A percentile compares a stretch with the other conserved stretches of the same genome.
Conservation (phyloP, 257 asterid species). For the Lycium barbarum region DNA sequence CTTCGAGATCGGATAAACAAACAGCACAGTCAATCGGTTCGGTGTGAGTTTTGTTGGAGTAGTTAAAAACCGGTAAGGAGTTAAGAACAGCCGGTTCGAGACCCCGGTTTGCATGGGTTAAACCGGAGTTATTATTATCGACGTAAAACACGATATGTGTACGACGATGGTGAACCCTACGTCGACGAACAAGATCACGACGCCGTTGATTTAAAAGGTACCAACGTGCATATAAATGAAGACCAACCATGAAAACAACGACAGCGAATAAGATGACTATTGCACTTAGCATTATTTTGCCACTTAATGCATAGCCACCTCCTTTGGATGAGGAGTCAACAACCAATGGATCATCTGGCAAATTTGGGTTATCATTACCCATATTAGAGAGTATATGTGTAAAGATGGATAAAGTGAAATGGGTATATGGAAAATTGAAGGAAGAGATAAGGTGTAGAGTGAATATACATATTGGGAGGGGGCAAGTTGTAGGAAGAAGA, state of each 20-base stretch:
- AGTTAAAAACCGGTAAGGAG: conserved; percentile 60
- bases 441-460: neutral
- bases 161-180: conserved; percentile 48
- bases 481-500: neutral
- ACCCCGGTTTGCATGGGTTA: conserved; percentile 49
- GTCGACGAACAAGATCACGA: conserved; percentile 60
- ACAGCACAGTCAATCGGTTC: conserved; percentile 70
- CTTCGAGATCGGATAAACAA: conserved; percentile 77
- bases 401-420: neutral
- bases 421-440: neutral
- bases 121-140: conserved; percentile 40
- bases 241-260: conserved; percentile 62
- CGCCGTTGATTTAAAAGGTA: conserved; percentile 61
- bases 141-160: conserved; percentile 59
- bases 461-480: neutral
- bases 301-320: conserved; percentile 58
- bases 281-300: conserved; percentile 74
- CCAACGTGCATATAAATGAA: conserved; percentile 70
- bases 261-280: conserved; percentile 61
- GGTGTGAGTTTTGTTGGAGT: conserved; percentile 45
- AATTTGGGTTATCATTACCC: neutral
- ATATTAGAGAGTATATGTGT: neutral
- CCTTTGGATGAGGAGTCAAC: conserved; percentile 31
- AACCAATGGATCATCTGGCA: neutral
- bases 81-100: conserved; percentile 62